A percentile compares a stretch with the other conserved stretches of the same genome.
phyloP scores from a whole-genome alignment of 805 yeast genomes.

The Sugiyamaella chiloensis region DNA sequence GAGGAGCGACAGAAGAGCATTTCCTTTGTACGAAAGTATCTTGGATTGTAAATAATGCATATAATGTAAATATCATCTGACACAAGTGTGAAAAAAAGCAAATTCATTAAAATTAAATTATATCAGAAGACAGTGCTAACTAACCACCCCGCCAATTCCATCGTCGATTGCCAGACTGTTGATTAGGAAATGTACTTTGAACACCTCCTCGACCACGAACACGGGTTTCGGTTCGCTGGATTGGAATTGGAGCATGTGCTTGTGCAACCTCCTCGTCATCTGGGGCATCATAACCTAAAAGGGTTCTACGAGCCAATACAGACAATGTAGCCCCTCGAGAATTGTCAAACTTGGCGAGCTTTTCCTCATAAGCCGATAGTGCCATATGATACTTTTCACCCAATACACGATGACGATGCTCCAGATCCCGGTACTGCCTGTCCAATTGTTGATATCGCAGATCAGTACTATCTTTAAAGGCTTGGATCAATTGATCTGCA shows the following conservation, averaged over 20 bases:
- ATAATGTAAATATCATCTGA: slow-evolving; percentile 16
- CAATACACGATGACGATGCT: slow-evolving; percentile 25
- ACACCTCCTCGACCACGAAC: slow-evolving; percentile 24
- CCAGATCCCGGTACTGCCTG: slow-evolving; percentile 29
- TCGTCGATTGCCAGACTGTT: background rate
- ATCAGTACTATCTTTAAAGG: slow-evolving; percentile 18
- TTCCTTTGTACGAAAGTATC: slow-evolving; percentile 40
- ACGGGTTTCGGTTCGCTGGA: slow-evolving; percentile 14
- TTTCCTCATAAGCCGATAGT: slow-evolving; percentile 7
- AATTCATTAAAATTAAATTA: too few relatives aligned
- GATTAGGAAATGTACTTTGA: slow-evolving; percentile 12
- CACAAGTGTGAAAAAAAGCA: too few relatives aligned
- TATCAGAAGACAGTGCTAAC: slow-evolving; percentile 1
- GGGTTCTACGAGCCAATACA: slow-evolving; percentile 12
- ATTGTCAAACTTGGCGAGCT: slow-evolving; percentile 2
- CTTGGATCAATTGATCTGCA: slow-evolving; percentile 21
- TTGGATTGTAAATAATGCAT: slow-evolving; percentile 28
- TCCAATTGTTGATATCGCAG: slow-evolving; percentile 25
- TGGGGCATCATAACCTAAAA: slow-evolving; percentile 18
- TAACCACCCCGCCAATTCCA: slow-evolving; percentile 1
- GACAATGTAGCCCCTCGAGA: slow-evolving; percentile 2
- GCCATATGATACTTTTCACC: slow-evolving; percentile 24
- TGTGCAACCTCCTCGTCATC: slow-evolving; percentile 1
- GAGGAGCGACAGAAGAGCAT: slow-evolving; percentile 31
- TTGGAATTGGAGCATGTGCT: background rate